Base-by-base conservation (phyloP, 805 yeast genomes). In the Lachancea meyersii region DNA sequence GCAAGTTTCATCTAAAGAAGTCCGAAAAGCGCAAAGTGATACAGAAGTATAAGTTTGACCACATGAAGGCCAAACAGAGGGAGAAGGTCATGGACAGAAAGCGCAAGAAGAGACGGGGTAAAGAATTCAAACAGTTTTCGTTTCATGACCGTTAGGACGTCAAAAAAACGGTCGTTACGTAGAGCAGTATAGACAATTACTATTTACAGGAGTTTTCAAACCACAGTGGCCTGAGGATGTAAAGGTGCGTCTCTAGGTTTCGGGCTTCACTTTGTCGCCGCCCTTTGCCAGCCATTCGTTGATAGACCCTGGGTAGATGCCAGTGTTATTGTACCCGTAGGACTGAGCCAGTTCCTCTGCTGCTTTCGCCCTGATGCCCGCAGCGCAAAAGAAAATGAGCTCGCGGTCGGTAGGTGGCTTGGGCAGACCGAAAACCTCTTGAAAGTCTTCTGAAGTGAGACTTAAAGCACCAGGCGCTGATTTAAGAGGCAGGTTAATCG, bases 401-500 rank as follows among this genome's bases (percentile, higher is more conserved):
- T 86, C 85, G 58, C 83, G 77, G 39, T 79, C 80, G 37, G 69
- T 63, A 5, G 67, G 53, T 2, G 98, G 98, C 68, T 91, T 91
- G 11, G 71, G 72, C 56, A 88, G 80, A 11, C 94, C 91, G 67
- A 89, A 87, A 36, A 77, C 71, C 28, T 83, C 85, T 54, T 78
- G 74, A 57, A 93, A 91, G 51, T 86, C 95, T 42, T 85, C 95
- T 5, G 75, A 73, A 1, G 80, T 65, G 38, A 91, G 74, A 38
- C 86, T 87, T 47, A 91, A 71, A 0, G 97, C 97, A 17, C 96
- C 95, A 0, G 97, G 97, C 10, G 89, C 77, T 4, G 93, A 78
- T 58, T 87, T 87, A 67, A 80, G 82, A 16, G 98, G 97, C 45
- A 91, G 75, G 59, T 93, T 93, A 44, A 89, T 64, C 5, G 97